Conservation (phyloP, 805 yeast species). For the Torulaspora maleeae region DNA sequence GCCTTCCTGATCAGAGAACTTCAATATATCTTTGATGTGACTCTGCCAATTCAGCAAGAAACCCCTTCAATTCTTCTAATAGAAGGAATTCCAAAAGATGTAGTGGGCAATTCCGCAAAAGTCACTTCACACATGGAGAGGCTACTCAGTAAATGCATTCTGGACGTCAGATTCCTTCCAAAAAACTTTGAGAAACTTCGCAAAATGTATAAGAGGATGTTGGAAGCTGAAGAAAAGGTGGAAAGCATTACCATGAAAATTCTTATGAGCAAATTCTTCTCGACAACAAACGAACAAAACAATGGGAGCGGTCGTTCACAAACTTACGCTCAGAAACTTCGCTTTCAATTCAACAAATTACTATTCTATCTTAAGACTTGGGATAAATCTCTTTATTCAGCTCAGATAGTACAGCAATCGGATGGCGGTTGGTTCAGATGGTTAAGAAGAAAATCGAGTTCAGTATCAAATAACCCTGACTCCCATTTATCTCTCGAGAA, state of each 20-base stretch:
- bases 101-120: slow-evolving; percentile 17
- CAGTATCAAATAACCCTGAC: background rate
- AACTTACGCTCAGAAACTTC: background rate
- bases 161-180: slow-evolving; percentile 55
- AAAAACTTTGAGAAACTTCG: slow-evolving; percentile 40
- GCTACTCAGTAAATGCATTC: slow-evolving; percentile 51
- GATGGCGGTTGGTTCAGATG: background rate
- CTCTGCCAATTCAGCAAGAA: slow-evolving; percentile 31
- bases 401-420: background rate
- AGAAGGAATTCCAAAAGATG: slow-evolving; percentile 42
- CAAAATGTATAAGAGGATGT: slow-evolving; percentile 30
- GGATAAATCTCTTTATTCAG: slow-evolving; percentile 1
- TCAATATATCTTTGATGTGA: slow-evolving; percentile 36
- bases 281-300: slow-evolving; percentile 8
- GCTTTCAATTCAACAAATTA: slow-evolving; percentile 1
- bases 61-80: slow-evolving; percentile 38
- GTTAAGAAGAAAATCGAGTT: background rate
- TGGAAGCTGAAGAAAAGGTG: slow-evolving; percentile 31
- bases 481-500: slow-evolving; percentile 6
- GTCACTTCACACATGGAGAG: slow-evolving; percentile 25
- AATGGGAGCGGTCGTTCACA: background rate
- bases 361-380: slow-evolving; percentile 6
- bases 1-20: slow-evolving; percentile 54
- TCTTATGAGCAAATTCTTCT: slow-evolving; percentile 22
- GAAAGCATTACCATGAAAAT: slow-evolving; percentile 42